phyloP scores from a whole-genome alignment of 768 basidiomycete genomes.

The Crepidotus variabilis region DNA sequence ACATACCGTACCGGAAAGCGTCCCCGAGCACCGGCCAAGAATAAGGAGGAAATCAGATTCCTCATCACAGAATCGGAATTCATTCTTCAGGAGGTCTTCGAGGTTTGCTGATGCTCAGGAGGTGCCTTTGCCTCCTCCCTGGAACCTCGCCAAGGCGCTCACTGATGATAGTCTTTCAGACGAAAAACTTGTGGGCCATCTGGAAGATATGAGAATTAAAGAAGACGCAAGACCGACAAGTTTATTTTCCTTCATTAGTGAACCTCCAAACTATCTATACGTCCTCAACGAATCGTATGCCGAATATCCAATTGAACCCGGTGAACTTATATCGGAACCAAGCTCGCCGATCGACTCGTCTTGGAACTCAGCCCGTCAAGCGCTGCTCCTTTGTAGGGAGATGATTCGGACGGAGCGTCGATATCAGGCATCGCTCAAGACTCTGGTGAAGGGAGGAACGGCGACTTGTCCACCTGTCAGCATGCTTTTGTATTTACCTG shows the following conservation, averaged over 20 bases:
- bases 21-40: background rate
- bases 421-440: slow-evolving; percentile 33
- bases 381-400: slow-evolving; percentile 36
- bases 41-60: background rate
- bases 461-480: slow-evolving; percentile 44
- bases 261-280: slow-evolving; percentile 18
- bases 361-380: slow-evolving; percentile 35
- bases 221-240: slow-evolving; percentile 13
- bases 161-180: slow-evolving; percentile 48
- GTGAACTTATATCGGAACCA: slow-evolving; percentile 13
- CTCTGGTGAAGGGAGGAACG: slow-evolving; percentile 32
- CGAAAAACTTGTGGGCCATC: slow-evolving; percentile 42
- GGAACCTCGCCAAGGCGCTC: slow-evolving; percentile 47
- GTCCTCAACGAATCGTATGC: slow-evolving; percentile 22
- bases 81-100: slow-evolving; percentile 13
- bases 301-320: slow-evolving; percentile 21
- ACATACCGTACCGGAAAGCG: background rate
- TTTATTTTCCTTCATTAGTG: slow-evolving; percentile 11
- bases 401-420: slow-evolving; percentile 39
- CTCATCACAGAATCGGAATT: slow-evolving; percentile 3
- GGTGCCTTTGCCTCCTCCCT: slow-evolving; percentile 18
- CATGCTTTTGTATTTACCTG: slow-evolving; percentile 48
- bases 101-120: slow-evolving; percentile 6
- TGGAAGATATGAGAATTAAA: slow-evolving; percentile 38
- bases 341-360: slow-evolving; percentile 16